Conservation (phyloP, 2,329 filamentous ascomycete genomes). For the Apiospora phragmitis region DNA sequence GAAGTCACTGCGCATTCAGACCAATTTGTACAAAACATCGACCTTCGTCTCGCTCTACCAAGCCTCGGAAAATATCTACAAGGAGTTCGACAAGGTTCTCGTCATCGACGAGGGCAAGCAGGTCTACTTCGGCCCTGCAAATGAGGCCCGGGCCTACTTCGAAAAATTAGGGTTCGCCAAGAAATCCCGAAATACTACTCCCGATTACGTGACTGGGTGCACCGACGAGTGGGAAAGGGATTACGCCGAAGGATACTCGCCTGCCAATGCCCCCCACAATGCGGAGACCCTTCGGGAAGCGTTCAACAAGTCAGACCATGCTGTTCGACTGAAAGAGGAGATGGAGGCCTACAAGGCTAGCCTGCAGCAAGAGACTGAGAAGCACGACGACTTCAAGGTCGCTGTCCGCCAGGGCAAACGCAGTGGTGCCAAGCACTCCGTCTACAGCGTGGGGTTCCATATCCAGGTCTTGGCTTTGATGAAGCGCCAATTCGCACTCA, state of each 20-base stretch:
- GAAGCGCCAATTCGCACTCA: constrained; percentile 81
- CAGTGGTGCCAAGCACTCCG: constrained; percentile 70
- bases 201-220: constrained; percentile 79
- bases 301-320: constrained; percentile 65
- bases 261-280: constrained; percentile 66
- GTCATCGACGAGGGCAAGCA: constrained; percentile 76
- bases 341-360: constrained; percentile 69
- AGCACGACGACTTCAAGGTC: constrained; percentile 73
- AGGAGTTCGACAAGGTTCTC: constrained; percentile 80
- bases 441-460: constrained; percentile 82
- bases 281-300: constrained; percentile 68
- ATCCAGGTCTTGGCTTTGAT: constrained; percentile 81
- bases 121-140: constrained; percentile 71
- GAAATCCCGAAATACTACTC: constrained; percentile 75
- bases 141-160: constrained; percentile 72
- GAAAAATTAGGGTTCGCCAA: constrained; percentile 74
- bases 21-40: constrained; percentile 79
- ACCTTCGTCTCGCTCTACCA: constrained; percentile 88
- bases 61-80: constrained; percentile 79
- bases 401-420: constrained; percentile 81
- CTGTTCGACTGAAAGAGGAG: constrained; percentile 58
- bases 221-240: constrained; percentile 83
- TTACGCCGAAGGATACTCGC: constrained; percentile 67
- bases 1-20: constrained; percentile 75
- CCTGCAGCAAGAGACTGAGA: constrained; percentile 63